Percentiles rank a stretch among this genome's conserved stretches.
Conservation (phyloP, 176 grass and related monocot species). For the Themeda triandra region DNA sequence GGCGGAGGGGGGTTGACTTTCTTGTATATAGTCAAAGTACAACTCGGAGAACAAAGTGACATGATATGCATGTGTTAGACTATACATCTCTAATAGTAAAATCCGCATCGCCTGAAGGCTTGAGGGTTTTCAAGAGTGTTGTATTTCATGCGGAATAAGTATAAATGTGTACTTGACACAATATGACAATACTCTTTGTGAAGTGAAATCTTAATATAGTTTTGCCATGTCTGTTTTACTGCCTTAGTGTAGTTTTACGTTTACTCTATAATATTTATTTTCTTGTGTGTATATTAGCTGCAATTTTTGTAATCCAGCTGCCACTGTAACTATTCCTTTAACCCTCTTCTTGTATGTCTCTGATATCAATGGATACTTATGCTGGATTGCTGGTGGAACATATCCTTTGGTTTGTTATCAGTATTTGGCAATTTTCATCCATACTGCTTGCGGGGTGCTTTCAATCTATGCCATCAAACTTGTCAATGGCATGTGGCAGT, state of each 20-base stretch:
- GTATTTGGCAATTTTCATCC: neutral
- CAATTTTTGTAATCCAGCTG: neutral
- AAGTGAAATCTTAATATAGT: neutral
- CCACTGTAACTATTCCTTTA: constrained; percentile 8
- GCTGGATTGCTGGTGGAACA: neutral
- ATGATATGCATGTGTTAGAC: neutral
- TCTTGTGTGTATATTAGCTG: neutral
- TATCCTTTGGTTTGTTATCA: neutral
- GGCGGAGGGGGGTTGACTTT: no score
- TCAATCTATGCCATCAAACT: neutral
- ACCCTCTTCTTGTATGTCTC: constrained; percentile 9
- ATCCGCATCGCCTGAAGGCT: no score
- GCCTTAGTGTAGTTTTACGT: neutral
- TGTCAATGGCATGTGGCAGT: neutral
- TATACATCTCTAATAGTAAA: neutral
- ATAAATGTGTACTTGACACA: neutral
- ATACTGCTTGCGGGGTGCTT: neutral
- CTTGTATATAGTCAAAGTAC: no score
- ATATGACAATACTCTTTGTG: neutral
- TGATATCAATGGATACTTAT: neutral
- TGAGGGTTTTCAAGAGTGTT: neutral
- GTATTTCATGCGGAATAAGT: neutral
- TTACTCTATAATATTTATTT: neutral
- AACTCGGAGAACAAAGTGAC: neutral
- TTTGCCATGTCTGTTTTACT: neutral